Evolutionary conservation across 2,329 filamentous ascomycete species (phyloP).

Genomic region (Colletotrichum theobromicola): DNA sequence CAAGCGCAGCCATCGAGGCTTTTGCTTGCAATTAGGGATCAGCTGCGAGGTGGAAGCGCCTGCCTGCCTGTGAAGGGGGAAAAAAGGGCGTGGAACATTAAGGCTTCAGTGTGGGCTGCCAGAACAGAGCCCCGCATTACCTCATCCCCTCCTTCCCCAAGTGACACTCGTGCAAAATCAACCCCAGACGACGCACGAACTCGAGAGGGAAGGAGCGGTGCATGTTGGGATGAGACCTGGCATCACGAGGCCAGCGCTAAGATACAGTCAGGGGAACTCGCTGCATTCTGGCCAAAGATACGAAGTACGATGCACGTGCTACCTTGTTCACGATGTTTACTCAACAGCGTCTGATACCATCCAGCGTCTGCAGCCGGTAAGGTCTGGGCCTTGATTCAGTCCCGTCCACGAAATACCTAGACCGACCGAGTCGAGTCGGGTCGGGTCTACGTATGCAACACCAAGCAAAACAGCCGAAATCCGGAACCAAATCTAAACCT

Average conservation of each 20-base stretch:
- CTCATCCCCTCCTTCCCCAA: conserved; percentile 14
- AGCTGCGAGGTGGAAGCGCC: neutral
- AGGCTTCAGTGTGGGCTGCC: neutral
- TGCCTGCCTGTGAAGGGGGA: neutral
- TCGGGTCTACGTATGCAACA: neutral
- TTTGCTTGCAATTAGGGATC: neutral
- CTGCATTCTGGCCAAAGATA: neutral
- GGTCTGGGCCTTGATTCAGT: neutral
- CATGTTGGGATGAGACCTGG: neutral
- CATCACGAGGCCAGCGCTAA: conserved; percentile 6
- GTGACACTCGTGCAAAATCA: conserved; percentile 1
- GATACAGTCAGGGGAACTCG: neutral
- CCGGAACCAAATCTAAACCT: neutral
- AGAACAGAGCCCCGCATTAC: conserved; percentile 8
- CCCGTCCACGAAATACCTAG: neutral
- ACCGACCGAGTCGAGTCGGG: neutral
- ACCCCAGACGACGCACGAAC: conserved; percentile 10
- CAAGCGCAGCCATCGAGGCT: neutral
- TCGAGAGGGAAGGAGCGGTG: conserved; percentile 15
- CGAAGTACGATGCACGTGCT: neutral
- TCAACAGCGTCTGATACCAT: neutral
- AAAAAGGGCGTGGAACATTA: neutral
- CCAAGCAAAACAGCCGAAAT: neutral
- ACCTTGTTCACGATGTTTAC: neutral
- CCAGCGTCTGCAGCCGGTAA: neutral